Evolutionary conservation across 495 filamentous ascomycete species (phyloP).

Genomic region (Daldinia grandis): DNA sequence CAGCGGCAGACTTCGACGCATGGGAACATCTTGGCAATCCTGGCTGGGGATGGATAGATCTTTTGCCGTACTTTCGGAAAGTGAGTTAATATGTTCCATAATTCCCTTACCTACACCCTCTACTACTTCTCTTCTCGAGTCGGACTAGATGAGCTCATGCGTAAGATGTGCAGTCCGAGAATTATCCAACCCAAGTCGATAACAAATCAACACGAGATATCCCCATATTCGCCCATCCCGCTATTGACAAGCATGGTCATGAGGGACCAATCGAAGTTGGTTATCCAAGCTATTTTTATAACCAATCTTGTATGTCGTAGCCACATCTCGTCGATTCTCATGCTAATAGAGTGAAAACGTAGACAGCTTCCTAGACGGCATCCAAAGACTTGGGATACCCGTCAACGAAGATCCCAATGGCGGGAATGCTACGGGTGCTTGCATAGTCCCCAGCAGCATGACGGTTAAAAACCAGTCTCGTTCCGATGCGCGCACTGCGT

Average conservation of each 20-base stretch:
- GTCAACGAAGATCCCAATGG: slow-evolving; percentile 56
- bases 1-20: slow-evolving; percentile 60
- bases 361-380: slow-evolving; percentile 62
- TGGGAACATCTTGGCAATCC: slow-evolving; percentile 68
- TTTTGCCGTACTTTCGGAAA: slow-evolving; percentile 68
- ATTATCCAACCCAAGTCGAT: slow-evolving; percentile 16
- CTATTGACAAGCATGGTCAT: slow-evolving; percentile 47
- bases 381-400: slow-evolving; percentile 60
- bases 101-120: background rate
- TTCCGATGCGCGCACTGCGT: slow-evolving; percentile 60
- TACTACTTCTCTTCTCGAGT: background rate
- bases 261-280: slow-evolving; percentile 59
- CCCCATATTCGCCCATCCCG: slow-evolving; percentile 48
- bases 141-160: slow-evolving; percentile 31
- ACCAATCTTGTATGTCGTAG: slow-evolving; percentile 51
- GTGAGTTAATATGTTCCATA: slow-evolving; percentile 35
- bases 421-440: slow-evolving; percentile 57
- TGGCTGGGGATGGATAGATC: slow-evolving; percentile 68
- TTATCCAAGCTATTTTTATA: slow-evolving; percentile 63
- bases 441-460: slow-evolving; percentile 57
- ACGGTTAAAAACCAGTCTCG: slow-evolving; percentile 57
- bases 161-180: slow-evolving; percentile 24
- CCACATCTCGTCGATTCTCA: background rate
- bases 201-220: slow-evolving; percentile 44
- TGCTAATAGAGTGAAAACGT: slow-evolving; percentile 19